Evolutionary conservation across 2,329 filamentous ascomycete species (phyloP), one percentile per base, ranked within the genome.

Genomic region (Beauveria rudraprayagi): DNA sequence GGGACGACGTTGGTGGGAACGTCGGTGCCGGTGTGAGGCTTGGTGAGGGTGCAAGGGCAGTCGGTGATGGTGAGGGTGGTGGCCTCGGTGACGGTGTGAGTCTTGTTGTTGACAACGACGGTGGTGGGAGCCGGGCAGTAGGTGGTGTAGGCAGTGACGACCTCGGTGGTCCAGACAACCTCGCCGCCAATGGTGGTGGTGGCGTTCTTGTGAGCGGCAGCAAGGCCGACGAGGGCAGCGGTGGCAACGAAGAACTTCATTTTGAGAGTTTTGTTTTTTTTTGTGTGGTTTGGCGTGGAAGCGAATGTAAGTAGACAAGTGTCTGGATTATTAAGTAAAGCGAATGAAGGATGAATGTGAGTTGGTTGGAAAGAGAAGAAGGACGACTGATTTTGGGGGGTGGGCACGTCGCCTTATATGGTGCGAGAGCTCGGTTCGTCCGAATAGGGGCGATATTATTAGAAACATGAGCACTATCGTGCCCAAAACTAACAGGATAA

Each of bases 41-140:
- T 82, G 77, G 78, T 80, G 75, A 85, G 71, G 70, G 83, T 90
- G 85, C 85, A 89, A 68, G 86, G 83, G 81, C 87, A 88, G 81
- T 87, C 78, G 69, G 84, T 84, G 80, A 89, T 83, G 78, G 86
- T 89, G 74, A 89, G 75, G 73, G 84, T 87, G 73, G 85, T 87
- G 72, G 86, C 60, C 53, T 44, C 77, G 66, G 85, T 85, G 75
- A 91, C 78, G 68, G 82, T 87, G 82, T 89, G 89, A 76, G 86
- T 89, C 73, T 81, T 78, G 75, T 75, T 78, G 71, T 80, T 82
- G 77, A 87, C 79, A 69, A 81, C 83, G 74, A 90, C 75, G 67
- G 78, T 74, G 68, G 88, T 90, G 66, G 88, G 73, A 67, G 71
- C 78, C 22, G 88, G 87, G 84, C 89, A 91, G 84, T 81, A 90